Conservation (phyloP, 2,329 filamentous ascomycete genomes). For the Aspergillus uvarum region DNA sequence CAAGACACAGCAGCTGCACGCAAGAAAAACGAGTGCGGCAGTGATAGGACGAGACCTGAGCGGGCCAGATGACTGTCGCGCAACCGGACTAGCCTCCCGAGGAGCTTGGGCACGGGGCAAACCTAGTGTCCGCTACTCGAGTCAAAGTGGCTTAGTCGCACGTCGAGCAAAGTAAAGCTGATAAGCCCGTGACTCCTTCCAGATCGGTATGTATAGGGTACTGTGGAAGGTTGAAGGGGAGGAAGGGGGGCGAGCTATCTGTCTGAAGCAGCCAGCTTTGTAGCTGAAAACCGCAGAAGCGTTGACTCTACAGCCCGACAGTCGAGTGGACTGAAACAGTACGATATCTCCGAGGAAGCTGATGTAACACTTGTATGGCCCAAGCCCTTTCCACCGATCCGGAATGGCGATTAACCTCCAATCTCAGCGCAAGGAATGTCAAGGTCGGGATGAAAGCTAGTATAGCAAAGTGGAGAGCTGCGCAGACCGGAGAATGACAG, state of each 20-base stretch:
- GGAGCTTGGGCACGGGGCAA: slow-evolving; percentile 24
- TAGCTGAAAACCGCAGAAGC: background rate
- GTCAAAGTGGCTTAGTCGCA: background rate
- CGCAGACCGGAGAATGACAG: slow-evolving; percentile 16
- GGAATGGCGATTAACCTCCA: slow-evolving; percentile 9
- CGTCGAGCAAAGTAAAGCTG: slow-evolving; percentile 10
- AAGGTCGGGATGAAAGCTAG: slow-evolving; percentile 8
- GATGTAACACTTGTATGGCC: slow-evolving; percentile 5
- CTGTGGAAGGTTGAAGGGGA: background rate
- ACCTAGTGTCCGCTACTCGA: slow-evolving; percentile 14
- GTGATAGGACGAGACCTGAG: slow-evolving; percentile 26
- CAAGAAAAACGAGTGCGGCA: slow-evolving; percentile 14
- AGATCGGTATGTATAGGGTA: background rate
- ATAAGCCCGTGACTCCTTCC: slow-evolving; percentile 25
- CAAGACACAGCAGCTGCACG: slow-evolving; percentile 13
- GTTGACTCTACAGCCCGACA: background rate
- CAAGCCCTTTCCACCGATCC: background rate
- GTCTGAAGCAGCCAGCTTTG: background rate
- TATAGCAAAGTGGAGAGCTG: slow-evolving; percentile 14
- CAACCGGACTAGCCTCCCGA: slow-evolving; percentile 23
- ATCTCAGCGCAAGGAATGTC: slow-evolving; percentile 15
- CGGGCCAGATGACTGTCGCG: slow-evolving; percentile 38
- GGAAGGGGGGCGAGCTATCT: background rate
- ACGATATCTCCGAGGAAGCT: slow-evolving; percentile 4
- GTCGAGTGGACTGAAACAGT: slow-evolving; percentile 1